Conservation (phyloP, 2,329 filamentous ascomycete genomes). For the Immersiporthe knoxdaviesiana region DNA sequence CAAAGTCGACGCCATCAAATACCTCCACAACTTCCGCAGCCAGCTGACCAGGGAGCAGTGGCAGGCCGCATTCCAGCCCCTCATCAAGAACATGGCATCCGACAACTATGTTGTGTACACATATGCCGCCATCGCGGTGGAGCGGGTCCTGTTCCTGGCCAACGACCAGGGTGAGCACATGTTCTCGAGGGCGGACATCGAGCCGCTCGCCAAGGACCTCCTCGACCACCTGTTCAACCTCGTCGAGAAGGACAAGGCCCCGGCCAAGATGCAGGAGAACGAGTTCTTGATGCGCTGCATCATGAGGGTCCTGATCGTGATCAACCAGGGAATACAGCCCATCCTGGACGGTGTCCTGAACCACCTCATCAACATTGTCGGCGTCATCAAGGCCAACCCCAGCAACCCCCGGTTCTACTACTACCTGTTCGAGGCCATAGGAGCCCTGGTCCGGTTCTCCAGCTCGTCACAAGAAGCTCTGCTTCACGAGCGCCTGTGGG, state of each 20-base stretch:
- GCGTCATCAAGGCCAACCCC: slow-evolving; percentile 89
- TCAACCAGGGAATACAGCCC: slow-evolving; percentile 77
- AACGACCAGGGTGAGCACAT: slow-evolving; percentile 76
- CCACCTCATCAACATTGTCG: slow-evolving; percentile 86
- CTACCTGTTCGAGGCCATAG: slow-evolving; percentile 94
- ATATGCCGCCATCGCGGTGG: slow-evolving; percentile 95
- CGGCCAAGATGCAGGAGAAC: slow-evolving; percentile 96
- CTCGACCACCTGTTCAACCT: slow-evolving; percentile 88
- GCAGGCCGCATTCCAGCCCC: slow-evolving; percentile 83
- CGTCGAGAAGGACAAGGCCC: slow-evolving; percentile 80
- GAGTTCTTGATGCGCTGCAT: slow-evolving; percentile 98
- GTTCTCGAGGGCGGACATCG: slow-evolving; percentile 78
- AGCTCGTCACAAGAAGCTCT: slow-evolving; percentile 67
- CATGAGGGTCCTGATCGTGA: slow-evolving; percentile 95
- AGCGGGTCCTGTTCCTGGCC: slow-evolving; percentile 83
- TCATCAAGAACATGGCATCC: slow-evolving; percentile 89
- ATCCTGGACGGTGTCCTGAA: slow-evolving; percentile 78
- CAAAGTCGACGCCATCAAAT: slow-evolving; percentile 98
- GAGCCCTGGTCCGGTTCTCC: slow-evolving; percentile 80
- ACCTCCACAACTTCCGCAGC: slow-evolving; percentile 94
- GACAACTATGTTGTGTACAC: slow-evolving; percentile 96
- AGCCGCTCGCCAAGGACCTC: slow-evolving; percentile 81
- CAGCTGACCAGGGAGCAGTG: slow-evolving; percentile 91
- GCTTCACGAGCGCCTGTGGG: slow-evolving; percentile 80
- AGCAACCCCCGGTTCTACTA: slow-evolving; percentile 99